Conservation (phyloP, 1,284 basidiomycete genomes). For the Tetrapyrgos nigripes region DNA sequence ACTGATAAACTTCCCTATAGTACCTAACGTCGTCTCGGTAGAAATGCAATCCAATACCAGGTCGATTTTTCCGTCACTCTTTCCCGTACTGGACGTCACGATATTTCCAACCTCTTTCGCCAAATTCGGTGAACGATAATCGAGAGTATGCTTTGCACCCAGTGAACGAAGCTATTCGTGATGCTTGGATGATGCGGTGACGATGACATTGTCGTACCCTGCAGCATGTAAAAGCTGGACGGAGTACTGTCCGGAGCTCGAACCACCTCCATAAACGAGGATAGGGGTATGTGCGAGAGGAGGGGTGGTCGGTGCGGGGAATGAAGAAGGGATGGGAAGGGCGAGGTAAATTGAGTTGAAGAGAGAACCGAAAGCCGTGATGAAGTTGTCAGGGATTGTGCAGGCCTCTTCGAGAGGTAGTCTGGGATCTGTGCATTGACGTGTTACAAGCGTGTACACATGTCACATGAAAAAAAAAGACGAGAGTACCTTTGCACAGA, state of each 20-base stretch:
- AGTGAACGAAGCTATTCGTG: constrained; percentile 51
- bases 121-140: constrained; percentile 50
- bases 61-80: constrained; percentile 38
- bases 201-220: constrained; percentile 58
- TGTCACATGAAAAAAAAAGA: not conserved
- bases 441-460: not conserved
- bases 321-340: constrained; percentile 45
- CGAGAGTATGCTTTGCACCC: constrained; percentile 56
- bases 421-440: constrained; percentile 45
- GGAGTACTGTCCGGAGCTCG: constrained; percentile 60
- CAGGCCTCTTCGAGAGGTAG: constrained; percentile 46
- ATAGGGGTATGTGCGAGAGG: constrained; percentile 43
- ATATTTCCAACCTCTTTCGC: constrained; percentile 43
- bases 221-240: constrained; percentile 60
- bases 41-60: constrained; percentile 52
- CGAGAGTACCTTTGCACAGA: constrained; percentile 49
- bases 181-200: constrained; percentile 56
- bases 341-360: constrained; percentile 46
- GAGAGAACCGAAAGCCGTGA: constrained; percentile 53
- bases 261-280: constrained; percentile 61
- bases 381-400: constrained; percentile 58
- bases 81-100: constrained; percentile 29
- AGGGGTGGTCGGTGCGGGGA: constrained; percentile 37
- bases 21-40: constrained; percentile 42
- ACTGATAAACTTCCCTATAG: constrained; percentile 43